Evolutionary conservation across 2,329 filamentous ascomycete genomes (phyloP).

Genomic region (Orbilia quercus): DNA sequence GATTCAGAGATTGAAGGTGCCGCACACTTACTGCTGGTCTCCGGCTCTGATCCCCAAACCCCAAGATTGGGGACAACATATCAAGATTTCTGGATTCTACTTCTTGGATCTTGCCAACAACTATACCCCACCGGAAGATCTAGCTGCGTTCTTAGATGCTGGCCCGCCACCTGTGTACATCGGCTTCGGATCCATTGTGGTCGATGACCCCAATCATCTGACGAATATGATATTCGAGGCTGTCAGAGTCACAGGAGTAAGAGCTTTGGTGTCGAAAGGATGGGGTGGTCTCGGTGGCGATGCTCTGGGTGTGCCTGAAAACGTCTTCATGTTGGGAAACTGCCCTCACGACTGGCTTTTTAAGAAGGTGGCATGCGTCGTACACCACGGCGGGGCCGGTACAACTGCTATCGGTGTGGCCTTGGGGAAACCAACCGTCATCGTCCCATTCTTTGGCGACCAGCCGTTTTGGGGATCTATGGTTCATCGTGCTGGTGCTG

Average conservation of each 20-base stretch:
- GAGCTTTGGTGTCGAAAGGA: constrained; percentile 84
- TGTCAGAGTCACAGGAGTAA: constrained; percentile 73
- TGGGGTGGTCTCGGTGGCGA: constrained; percentile 87
- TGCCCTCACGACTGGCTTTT: constrained; percentile 92
- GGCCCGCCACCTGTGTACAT: constrained; percentile 82
- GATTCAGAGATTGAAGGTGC: constrained; percentile 78
- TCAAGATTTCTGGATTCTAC: constrained; percentile 80
- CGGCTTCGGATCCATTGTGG: constrained; percentile 84
- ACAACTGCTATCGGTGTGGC: constrained; percentile 89
- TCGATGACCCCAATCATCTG: constrained; percentile 78
- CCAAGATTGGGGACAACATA: constrained; percentile 77
- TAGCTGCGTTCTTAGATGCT: constrained; percentile 74
- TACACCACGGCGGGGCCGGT: constrained; percentile 88
- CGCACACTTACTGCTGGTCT: constrained; percentile 94
- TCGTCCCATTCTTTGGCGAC: constrained; percentile 88
- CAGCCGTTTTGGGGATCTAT: constrained; percentile 86
- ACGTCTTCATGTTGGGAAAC: constrained; percentile 85
- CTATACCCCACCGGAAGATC: constrained; percentile 74
- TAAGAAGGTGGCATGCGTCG: constrained; percentile 80
- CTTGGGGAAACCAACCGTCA: constrained; percentile 80
- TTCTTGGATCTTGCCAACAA: constrained; percentile 76
- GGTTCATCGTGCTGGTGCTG: constrained; percentile 77
- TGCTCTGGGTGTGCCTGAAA: constrained; percentile 75
- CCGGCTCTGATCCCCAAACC: constrained; percentile 82
- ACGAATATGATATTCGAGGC: constrained; percentile 79